A percentile compares a stretch with the other conserved stretches of the same genome.
Conservation (phyloP, 2,329 filamentous ascomycete species). For the Amylocarpus encephaloides region DNA sequence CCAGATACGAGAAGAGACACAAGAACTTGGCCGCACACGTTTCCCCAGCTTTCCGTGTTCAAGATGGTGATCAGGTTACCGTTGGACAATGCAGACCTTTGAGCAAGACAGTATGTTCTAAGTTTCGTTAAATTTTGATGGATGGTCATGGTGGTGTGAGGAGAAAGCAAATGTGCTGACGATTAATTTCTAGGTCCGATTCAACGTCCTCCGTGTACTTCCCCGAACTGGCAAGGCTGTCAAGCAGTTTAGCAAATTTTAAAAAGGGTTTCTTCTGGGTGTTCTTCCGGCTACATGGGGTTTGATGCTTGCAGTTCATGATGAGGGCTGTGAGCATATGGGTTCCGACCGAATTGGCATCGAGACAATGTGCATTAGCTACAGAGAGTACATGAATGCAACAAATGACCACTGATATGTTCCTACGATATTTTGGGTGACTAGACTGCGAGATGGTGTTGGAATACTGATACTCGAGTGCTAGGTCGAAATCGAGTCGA, state of each 20-base stretch:
- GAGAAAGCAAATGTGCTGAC: conserved; percentile 13
- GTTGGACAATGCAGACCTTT: conserved; percentile 99
- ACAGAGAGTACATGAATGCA: conserved; percentile 27
- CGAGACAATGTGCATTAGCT: conserved; percentile 29
- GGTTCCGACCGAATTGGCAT: conserved; percentile 23
- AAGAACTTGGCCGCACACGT: conserved; percentile 99
- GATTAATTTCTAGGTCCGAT: conserved; percentile 64
- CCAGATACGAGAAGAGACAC: conserved; percentile 99
- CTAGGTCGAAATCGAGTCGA: too few relatives aligned
- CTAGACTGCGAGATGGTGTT: not conserved
- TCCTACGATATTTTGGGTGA: not conserved
- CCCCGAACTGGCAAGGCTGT: conserved; percentile 95
- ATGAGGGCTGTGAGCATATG: conserved; percentile 29
- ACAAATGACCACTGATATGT: conserved; percentile 19
- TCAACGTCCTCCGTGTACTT: conserved; percentile 99
- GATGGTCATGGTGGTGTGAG: not conserved
- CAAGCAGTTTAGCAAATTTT: conserved; percentile 99
- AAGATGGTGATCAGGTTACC: conserved; percentile 98
- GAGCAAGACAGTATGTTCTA: conserved; percentile 89
- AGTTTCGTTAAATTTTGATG: not conserved
- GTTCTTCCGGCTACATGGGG: conserved; percentile 29
- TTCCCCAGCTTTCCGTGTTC: conserved; percentile 98
- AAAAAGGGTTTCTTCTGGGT: conserved; percentile 40
- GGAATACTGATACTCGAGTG: too few relatives aligned
- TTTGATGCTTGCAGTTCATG: conserved; percentile 30